Base-by-base conservation (phyloP, 169 alveolate species). In the Plasmodium gonderi region DNA sequence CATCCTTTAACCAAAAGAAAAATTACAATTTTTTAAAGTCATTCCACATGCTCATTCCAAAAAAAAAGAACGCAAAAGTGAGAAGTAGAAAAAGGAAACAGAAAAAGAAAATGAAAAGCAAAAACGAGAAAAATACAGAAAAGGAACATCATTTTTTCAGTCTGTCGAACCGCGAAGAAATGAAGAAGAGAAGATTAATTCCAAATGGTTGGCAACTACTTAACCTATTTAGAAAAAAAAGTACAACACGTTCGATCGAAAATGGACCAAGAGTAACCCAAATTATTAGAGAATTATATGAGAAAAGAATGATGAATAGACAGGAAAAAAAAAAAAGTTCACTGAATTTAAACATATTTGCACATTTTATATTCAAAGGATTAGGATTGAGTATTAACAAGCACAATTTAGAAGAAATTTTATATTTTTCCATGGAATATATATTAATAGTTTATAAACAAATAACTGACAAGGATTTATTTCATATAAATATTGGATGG, bases 401-500 rank as follows among this genome's bases (percentile, higher is more conserved):
- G 23, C 91, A 90, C 42, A 90, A 90, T 51, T 78, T 90, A 78
- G 94, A 90, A 51, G 94, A 90, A 90, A 74, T 90, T 12, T 36
- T 90, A 49, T 90, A 90, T 69, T 65, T 90, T 20, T 90, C 94
- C 26, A 78, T 90, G 91, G 94, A 90, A 67, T 67, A 79, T 47
- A 78, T 90, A 17, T 67, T 79, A 78, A 26, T 78, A n/a, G 75
- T 78, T 33, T 90, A 90, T 79, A 76, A 90, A 78, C 90, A 64
- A 49, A 78, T 90, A 8, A 90, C n/a, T 20, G 94, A 90, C 7
- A 64, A 65, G n/a, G 94, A 90, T 11, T 42, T 90, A 29, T 90
- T 90, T 31, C 94, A 90, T 69, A 23, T 90, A 45, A 90, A 90
- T 40, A 42, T 90, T 44, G 91, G 91, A 45, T 90, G 94, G 94